Conservation (phyloP, 495 filamentous ascomycete genomes). For the Penicillium pulvis region DNA sequence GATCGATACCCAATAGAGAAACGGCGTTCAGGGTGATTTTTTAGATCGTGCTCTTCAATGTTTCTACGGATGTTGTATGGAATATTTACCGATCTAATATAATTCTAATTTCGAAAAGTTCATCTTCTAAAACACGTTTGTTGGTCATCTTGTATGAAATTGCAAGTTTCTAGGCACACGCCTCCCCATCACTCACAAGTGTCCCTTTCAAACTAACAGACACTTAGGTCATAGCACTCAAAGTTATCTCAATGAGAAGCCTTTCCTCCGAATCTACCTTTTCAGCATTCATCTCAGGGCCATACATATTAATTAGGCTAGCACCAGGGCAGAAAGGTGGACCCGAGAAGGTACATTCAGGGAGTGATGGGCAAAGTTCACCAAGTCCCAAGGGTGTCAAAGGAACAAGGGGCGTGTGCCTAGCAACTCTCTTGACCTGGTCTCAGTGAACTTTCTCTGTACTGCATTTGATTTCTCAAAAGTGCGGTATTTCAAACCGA, state of each 20-base stretch:
- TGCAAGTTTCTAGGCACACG: too few relatives aligned
- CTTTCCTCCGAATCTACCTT: neutral
- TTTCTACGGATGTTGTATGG: conserved; percentile 10
- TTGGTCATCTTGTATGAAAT: too few relatives aligned
- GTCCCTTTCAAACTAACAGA: neutral
- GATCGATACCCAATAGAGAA: conserved; percentile 2
- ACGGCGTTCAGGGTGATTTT: conserved; percentile 17
- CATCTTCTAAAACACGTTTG: neutral
- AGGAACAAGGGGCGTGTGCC: neutral
- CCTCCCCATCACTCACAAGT: too few relatives aligned
- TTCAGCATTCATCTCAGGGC: neutral
- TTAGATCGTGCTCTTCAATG: conserved; percentile 15
- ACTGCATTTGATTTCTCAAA: neutral
- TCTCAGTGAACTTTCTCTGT: neutral
- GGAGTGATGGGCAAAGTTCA: neutral
- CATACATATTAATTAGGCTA: neutral
- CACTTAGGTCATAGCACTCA: neutral
- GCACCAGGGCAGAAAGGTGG: neutral
- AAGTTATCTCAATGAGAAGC: neutral
- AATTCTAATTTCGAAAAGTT: conserved; percentile 14
- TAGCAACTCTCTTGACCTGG: neutral
- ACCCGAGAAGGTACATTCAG: neutral
- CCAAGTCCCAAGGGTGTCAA: neutral
- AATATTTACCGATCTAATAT: conserved; percentile 21
- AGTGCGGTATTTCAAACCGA: neutral